phyloP scores from a whole-genome alignment of 2,329 filamentous ascomycete genomes.

The Ophiostoma sp. region DNA sequence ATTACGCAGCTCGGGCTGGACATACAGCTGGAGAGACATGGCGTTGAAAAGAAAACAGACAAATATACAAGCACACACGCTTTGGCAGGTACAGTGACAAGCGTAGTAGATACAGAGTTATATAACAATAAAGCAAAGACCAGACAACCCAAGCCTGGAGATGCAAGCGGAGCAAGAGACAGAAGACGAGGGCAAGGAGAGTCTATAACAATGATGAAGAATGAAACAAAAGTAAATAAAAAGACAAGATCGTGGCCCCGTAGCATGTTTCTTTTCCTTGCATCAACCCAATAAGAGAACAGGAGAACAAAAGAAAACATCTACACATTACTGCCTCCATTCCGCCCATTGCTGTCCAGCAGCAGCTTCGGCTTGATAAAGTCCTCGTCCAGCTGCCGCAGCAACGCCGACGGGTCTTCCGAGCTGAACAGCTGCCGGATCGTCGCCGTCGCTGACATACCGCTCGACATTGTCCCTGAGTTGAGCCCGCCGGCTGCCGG shows the following conservation, averaged over 20 bases:
- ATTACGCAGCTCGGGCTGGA: neutral
- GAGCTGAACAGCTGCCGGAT: slow-evolving; percentile 76
- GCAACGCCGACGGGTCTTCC: slow-evolving; percentile 84
- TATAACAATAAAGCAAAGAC: neutral
- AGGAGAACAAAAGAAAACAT: slow-evolving; percentile 7
- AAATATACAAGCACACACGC: neutral
- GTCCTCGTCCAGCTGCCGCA: slow-evolving; percentile 85
- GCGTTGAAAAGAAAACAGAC: slow-evolving; percentile 9
- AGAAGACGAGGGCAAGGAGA: neutral
- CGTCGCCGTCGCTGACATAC: slow-evolving; percentile 67
- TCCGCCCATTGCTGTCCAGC: slow-evolving; percentile 29
- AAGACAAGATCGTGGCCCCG: neutral
- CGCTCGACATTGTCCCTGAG: slow-evolving; percentile 23
- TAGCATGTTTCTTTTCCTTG: neutral
- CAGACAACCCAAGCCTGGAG: neutral
- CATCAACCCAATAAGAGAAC: neutral
- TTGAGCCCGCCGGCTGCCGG: neutral
- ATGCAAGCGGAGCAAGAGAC: neutral
- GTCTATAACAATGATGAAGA: neutral
- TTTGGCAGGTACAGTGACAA: neutral
- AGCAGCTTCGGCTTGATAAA: slow-evolving; percentile 31
- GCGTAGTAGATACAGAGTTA: neutral
- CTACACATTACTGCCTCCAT: slow-evolving; percentile 25
- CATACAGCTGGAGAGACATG: neutral
- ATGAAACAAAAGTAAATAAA: neutral